Base-by-base conservation (phyloP, 345 rosid genomes). In the Gossypium raimondii region DNA sequence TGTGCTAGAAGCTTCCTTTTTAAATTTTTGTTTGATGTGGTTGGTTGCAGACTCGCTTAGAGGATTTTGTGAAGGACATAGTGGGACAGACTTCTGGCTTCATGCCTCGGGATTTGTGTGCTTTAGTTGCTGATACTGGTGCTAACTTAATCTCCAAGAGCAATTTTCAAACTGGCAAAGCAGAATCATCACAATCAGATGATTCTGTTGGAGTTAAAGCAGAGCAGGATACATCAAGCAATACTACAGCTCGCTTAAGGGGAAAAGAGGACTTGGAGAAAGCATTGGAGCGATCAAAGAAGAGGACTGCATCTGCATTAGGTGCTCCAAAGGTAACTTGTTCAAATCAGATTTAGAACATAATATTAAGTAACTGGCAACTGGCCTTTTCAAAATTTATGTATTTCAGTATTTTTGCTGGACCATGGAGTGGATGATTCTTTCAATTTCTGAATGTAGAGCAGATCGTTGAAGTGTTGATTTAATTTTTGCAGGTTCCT, bases 51-150 rank as follows among this genome's bases (percentile, higher is more conserved):
- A 84, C 77, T 60, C 83, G 78, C 82, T 78, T 87, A 45, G 89
- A 88, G 72, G 98, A 91, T 45, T 75, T 82, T 67, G 63, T 89
- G 66, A 95, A 91, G 84, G 94, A 82, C 72, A 75, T 93, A 41
- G 90, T 91, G 45, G 99, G 91, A 72, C 99, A 95, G 86, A 92
- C 97, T 25, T 93, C 98, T 72, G 99, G 98, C 70, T 93, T 90
- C 89, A 80, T 91, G 83, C 97, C 98, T 34, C 89, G 94, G 67
- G 99, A 95, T 84, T 78, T 95, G 77, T 76, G 70, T 9, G 99
- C 99, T 70, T 84, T 95, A 73, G 79, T 93, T 73, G 99, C 99
- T 38, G 99, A 95, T 86, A 88, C 92, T 75, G 93, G 95, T 48
- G 92, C 90, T 72, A 90, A 83, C 86, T 77, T 92, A 80, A 73